Evolutionary conservation across 148 eudicot genomes (phyloP).

Genomic region (Heliosperma pusillum): DNA sequence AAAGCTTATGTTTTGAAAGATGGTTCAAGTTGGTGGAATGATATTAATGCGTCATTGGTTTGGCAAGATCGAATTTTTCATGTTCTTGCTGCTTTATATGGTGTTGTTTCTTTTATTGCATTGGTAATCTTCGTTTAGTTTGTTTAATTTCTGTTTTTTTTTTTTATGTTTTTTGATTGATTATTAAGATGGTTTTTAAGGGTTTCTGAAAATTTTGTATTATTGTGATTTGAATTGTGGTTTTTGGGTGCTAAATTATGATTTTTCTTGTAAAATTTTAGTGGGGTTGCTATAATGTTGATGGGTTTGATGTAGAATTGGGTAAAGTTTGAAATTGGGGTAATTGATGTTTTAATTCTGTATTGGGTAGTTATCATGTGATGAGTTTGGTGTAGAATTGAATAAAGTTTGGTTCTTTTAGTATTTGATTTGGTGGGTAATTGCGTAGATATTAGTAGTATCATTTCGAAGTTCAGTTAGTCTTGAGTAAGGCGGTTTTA

Average conservation of each 20-base stretch:
- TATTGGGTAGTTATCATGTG: background rate
- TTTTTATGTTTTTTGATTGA: background rate
- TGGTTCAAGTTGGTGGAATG: constrained; percentile 67
- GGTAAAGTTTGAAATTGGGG: constrained; percentile 9
- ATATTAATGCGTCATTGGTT: constrained; percentile 48
- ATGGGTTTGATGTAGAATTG: constrained; percentile 10
- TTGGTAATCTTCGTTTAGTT: constrained; percentile 36
- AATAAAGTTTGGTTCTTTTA: constrained; percentile 1
- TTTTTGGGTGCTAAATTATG: background rate
- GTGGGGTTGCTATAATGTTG: background rate
- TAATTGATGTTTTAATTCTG: background rate
- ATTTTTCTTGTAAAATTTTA: background rate
- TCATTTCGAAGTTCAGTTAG: background rate
- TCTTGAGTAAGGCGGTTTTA: no score
- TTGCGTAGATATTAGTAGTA: background rate
- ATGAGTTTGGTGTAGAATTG: constrained; percentile 10
- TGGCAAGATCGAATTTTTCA: constrained; percentile 96
- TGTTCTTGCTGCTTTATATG: constrained; percentile 68
- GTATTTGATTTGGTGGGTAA: constrained; percentile 9
- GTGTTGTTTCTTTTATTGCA: constrained; percentile 71
- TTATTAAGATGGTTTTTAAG: background rate
- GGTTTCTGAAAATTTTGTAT: constrained; percentile 6
- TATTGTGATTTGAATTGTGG: background rate
- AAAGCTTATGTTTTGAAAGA: constrained; percentile 41
- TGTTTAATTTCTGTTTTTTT: background rate